Evolutionary conservation across 176 grass and related monocot genomes (phyloP).

Genomic region (Alopecurus myosuroides): DNA sequence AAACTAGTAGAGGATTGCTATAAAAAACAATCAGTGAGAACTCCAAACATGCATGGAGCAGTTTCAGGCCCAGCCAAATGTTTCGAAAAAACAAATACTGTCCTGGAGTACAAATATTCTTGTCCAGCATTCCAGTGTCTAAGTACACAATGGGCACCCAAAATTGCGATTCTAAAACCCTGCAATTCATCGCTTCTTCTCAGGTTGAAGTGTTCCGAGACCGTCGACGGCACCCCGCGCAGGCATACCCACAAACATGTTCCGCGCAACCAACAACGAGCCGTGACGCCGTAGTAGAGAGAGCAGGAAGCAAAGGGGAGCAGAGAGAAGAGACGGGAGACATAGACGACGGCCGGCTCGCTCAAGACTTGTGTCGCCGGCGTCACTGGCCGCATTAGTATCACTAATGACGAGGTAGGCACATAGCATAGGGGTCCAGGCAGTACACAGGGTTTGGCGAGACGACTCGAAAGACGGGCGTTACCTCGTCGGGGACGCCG

Average conservation of each 20-base stretch:
- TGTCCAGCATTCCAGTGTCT: not conserved
- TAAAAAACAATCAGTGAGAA: not conserved
- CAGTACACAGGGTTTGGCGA: not conserved
- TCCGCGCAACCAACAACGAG: not conserved
- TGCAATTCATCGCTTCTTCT: not conserved
- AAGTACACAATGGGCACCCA: not conserved
- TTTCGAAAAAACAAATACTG: not conserved
- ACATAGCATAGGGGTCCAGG: not conserved
- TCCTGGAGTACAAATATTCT: not conserved
- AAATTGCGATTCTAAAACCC: not conserved
- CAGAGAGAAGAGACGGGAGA: not conserved
- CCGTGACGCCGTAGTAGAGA: not conserved
- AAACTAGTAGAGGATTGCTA: not conserved
- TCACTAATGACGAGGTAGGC: not conserved
- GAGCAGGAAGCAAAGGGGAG: not conserved
- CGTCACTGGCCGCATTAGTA: not conserved
- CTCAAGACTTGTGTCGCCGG: not conserved
- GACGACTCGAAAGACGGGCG: not conserved
- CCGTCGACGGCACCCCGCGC: not conserved
- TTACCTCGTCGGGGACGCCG: slow-evolving; percentile 5
- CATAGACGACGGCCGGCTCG: not conserved
- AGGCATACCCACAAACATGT: slow-evolving; percentile 25
- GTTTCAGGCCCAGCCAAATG: not conserved
- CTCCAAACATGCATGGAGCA: not conserved
- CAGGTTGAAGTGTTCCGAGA: not conserved